Conservation (phyloP, 2,329 filamentous ascomycete species). For the Cladosporium colombiae region DNA sequence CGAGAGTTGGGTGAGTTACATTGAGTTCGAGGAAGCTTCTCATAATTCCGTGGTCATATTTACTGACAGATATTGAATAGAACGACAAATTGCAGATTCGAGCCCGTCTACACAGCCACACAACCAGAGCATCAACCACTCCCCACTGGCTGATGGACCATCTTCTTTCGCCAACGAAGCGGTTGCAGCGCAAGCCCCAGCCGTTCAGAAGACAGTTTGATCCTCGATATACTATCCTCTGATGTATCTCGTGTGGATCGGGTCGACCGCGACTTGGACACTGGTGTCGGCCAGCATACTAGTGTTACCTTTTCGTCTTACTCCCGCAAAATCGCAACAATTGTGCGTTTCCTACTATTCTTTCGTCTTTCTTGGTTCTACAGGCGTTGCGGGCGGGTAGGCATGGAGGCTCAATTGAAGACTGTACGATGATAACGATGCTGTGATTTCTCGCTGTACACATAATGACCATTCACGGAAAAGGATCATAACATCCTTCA, state of each 20-base stretch:
- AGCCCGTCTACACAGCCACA: conserved; percentile 5
- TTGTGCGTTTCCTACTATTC: not conserved
- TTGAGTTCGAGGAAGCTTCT: not conserved
- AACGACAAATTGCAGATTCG: conserved; percentile 24
- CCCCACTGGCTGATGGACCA: conserved; percentile 22
- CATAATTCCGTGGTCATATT: not conserved
- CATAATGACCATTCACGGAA: not conserved
- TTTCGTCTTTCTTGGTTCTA: not conserved
- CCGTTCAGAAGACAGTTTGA: not conserved
- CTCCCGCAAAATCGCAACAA: not conserved
- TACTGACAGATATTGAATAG: conserved; percentile 7
- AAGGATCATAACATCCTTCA: not conserved
- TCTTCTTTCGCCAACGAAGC: conserved; percentile 19
- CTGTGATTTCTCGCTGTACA: conserved; percentile 10
- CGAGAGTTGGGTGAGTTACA: conserved; percentile 63
- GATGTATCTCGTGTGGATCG: not conserved
- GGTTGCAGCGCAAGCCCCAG: not conserved
- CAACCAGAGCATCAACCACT: conserved; percentile 12
- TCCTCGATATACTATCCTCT: not conserved
- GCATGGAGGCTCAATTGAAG: not conserved
- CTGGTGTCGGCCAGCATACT: not conserved
- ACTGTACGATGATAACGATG: conserved; percentile 9
- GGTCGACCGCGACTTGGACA: not conserved
- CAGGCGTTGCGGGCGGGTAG: not conserved
- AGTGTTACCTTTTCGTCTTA: not conserved